phyloP scores from a whole-genome alignment of 345 rosid genomes.

The Linum usitatissimum region DNA sequence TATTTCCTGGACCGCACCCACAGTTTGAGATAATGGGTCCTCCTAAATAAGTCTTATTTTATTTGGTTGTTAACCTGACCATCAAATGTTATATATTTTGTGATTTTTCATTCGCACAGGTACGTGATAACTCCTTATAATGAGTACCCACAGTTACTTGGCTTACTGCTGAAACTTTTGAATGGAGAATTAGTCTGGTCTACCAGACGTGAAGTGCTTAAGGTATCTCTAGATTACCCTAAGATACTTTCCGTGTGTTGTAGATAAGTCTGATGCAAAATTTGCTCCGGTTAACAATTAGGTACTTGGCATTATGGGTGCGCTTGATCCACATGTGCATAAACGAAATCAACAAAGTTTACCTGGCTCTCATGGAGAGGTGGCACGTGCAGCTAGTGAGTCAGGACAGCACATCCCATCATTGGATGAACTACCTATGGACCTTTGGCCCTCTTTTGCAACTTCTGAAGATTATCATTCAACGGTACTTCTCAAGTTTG shows the following conservation, averaged over 20 bases:
- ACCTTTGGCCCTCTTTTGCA: slow-evolving; percentile 87
- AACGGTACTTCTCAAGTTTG: slow-evolving; percentile 41
- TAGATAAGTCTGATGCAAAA: slow-evolving; percentile 19
- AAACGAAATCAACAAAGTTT: slow-evolving; percentile 74
- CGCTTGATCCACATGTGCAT: slow-evolving; percentile 91
- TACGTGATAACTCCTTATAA: slow-evolving; percentile 92
- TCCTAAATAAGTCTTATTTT: not conserved
- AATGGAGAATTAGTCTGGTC: slow-evolving; percentile 95
- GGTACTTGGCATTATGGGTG: slow-evolving; percentile 99
- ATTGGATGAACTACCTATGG: slow-evolving; percentile 79
- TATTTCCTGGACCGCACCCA: not conserved
- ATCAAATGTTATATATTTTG: no score
- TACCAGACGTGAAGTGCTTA: slow-evolving; percentile 92
- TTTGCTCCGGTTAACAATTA: slow-evolving; percentile 24
- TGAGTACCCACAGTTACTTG: slow-evolving; percentile 85
- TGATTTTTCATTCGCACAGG: slow-evolving; percentile 27
- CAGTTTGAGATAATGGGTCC: not conserved
- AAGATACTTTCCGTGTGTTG: slow-evolving; percentile 11
- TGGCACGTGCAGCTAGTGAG: slow-evolving; percentile 76
- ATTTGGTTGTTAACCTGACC: not conserved
- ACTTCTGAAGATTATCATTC: slow-evolving; percentile 95
- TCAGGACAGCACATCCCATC: slow-evolving; percentile 86
- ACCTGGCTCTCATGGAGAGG: slow-evolving; percentile 84
- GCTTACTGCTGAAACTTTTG: slow-evolving; percentile 87
- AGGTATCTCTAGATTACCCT: slow-evolving; percentile 42